Evolutionary conservation across 192 early-diverging fungal genomes (phyloP), one percentile per base, ranked within the genome.

Genomic region (Umbelopsis vinacea): DNA sequence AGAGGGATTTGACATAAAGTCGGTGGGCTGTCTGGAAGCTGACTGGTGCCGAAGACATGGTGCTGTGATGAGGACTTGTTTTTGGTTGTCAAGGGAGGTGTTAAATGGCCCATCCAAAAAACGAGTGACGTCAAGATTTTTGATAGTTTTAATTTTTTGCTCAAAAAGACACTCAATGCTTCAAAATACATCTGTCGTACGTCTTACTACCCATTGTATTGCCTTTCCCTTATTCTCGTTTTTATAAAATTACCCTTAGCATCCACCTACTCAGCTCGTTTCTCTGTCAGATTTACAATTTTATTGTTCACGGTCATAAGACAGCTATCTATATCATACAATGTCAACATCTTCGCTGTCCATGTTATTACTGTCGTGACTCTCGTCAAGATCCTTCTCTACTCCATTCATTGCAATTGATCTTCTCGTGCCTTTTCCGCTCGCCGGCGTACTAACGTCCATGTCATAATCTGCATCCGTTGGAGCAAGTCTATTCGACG

Each of bases 1-100:
- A 98, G 54, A 98, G 85, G 35, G 91, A 90, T 69, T 88, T 89
- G 47, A 97, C 90, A 75, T 92, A 89, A 52, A 81, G 81, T 54
- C 85, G 80, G 78, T 95, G 94, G 67, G 82, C 91, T 22, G 77
- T 76, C 72, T 83, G 80, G 50, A 70, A 73, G 66, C 71, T 66
- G 52, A 69, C 57, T 60, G 53, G 29, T 26, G 80, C 73, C 55
- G 76, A 79, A 29, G 82, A 79, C 81, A 82, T 82, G 77, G 57
- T 72, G 78, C 52, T 63, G 33, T 63, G 57, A 63, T 63, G 57
- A 37, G 57, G 57, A 63, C 57, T 63, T 63, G 57, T 63, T 63
- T 63, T 63, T 22, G 26, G 57, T 29, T 37, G 11, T 35, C 26
- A 29, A 29, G 19, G 15, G 12, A 17, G 29, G 2, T 7, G 33